These are phyloP conservation scores for Gaultheria prostrata DNA, from an alignment of 148 eudicot species.

Conservation along the genomic window DNA sequence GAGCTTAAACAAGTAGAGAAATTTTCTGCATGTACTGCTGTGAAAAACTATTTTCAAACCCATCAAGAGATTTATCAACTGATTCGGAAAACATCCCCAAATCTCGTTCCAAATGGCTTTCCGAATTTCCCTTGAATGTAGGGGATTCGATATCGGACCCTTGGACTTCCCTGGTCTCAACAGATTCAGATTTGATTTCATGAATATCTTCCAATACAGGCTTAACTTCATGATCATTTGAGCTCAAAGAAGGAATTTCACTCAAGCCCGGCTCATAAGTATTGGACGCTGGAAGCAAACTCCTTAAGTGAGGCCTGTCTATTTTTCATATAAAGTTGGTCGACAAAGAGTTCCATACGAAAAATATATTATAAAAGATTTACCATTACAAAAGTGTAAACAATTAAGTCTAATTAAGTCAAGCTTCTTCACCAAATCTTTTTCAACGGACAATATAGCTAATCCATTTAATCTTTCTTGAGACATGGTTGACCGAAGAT, in stretches of 20 bases:
- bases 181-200: conserved; percentile 3
- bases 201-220: neutral
- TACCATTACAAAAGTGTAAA: too few species aligned
- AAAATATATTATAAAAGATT: too few species aligned
- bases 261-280: too few species aligned
- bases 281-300: too few species aligned
- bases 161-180: neutral
- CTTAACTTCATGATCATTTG: conserved; percentile 8
- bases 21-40: conserved; percentile 8
- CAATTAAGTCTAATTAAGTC: too few species aligned
- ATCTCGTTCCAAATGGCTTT: conserved; percentile 10
- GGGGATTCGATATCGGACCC: conserved; percentile 2
- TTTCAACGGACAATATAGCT: too few species aligned
- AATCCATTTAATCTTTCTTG: too few species aligned
- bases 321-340: too few species aligned
- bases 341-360: too few species aligned
- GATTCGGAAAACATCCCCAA: neutral
- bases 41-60: conserved; percentile 4
- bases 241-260: neutral
- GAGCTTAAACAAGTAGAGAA: conserved; percentile 22
- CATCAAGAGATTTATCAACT: neutral
- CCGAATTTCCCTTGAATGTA: neutral
- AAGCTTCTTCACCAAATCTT: too few species aligned
- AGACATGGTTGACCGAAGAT: too few species aligned
- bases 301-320: too few species aligned